Conservation (phyloP, 441 rosid species). For the Arabidopsis lyrata region DNA sequence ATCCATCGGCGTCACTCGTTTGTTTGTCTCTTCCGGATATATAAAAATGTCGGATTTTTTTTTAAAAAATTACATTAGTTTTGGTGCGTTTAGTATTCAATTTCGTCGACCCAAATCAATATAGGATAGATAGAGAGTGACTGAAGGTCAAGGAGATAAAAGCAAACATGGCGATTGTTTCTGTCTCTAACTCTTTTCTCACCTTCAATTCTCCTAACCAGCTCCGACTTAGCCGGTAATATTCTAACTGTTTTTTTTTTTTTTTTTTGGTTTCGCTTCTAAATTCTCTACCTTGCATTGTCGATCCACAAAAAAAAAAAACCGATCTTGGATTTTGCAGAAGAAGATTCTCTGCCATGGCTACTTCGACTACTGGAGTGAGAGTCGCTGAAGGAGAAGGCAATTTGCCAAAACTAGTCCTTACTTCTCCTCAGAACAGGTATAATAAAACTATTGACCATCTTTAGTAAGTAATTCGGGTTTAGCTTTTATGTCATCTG, state of each 20-base stretch:
- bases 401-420: conserved; percentile 84
- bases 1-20: too few species aligned
- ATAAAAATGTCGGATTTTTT: background rate
- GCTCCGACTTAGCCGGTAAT: conserved; percentile 64
- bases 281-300: background rate
- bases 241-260: too few species aligned
- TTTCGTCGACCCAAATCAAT: conserved; percentile 9
- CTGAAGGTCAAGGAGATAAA: conserved; percentile 28
- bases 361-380: conserved; percentile 71
- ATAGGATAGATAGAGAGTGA: conserved; percentile 21
- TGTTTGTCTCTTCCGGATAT: conserved; percentile 21
- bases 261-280: background rate
- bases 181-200: conserved; percentile 56
- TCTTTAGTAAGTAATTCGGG: background rate
- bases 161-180: conserved; percentile 63
- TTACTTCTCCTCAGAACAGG: conserved; percentile 82
- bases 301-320: background rate
- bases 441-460: conserved; percentile 3
- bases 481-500: too few species aligned
- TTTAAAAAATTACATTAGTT: too few species aligned
- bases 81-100: background rate
- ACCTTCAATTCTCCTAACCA: conserved; percentile 46
- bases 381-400: conserved; percentile 83
- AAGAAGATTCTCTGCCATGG: conserved; percentile 60
- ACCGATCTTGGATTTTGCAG: conserved; percentile 5